phyloP scores from a whole-genome alignment of 2,329 filamentous ascomycete genomes.

The Epichloe typhina region DNA sequence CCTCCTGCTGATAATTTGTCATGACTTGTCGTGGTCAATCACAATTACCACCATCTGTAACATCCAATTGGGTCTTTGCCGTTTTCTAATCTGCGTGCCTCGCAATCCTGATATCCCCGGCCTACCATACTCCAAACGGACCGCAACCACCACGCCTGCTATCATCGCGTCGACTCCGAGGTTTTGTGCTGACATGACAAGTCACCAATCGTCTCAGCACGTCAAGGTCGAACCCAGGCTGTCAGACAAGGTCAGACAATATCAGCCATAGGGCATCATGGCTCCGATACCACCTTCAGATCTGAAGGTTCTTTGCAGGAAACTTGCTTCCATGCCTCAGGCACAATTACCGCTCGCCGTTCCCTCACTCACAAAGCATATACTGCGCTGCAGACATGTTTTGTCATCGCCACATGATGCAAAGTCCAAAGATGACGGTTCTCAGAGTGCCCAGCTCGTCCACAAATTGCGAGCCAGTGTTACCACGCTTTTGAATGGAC shows the following conservation, averaged over 20 bases:
- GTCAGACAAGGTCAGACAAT: not conserved
- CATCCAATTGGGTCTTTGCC: not conserved
- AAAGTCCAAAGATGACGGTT: conserved; percentile 44
- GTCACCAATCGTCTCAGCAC: not conserved
- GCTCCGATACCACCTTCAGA: conserved; percentile 30
- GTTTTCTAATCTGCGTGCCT: not conserved
- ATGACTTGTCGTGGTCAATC: not conserved
- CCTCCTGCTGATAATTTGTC: too few species aligned
- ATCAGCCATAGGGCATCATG: not conserved
- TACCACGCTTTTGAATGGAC: conserved; percentile 64
- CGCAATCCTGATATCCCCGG: not conserved
- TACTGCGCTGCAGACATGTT: conserved; percentile 42
- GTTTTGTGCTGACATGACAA: not conserved
- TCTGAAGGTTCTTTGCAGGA: conserved; percentile 51
- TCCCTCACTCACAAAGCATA: conserved; percentile 51
- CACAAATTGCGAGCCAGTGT: conserved; percentile 74
- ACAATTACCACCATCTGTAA: not conserved
- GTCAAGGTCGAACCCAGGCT: not conserved
- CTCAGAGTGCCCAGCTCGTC: conserved; percentile 56
- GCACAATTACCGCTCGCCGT: conserved; percentile 61
- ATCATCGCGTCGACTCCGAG: not conserved
- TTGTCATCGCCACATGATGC: conserved; percentile 51
- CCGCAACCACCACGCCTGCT: not conserved
- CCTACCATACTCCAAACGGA: too few species aligned
- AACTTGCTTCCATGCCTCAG: conserved; percentile 58